Percentiles rank a stretch among this genome's conserved stretches.
phyloP scores from a whole-genome alignment of 495 filamentous ascomycete species.

The Aspergillus cavernicola region DNA sequence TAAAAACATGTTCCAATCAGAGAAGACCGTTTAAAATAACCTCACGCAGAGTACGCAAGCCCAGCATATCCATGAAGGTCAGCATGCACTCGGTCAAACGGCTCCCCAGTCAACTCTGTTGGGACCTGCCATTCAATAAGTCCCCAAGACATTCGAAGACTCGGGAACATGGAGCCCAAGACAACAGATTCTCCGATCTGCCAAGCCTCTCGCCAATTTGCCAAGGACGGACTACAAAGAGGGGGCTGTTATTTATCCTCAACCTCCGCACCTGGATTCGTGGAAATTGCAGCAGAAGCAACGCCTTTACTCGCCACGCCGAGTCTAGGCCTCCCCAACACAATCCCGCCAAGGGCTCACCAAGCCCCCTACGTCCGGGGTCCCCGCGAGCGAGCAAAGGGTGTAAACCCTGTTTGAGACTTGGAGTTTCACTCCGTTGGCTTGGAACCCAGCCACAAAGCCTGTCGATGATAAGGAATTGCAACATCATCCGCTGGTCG shows the following conservation, averaged over 20 bases:
- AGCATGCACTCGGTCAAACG: too few species aligned
- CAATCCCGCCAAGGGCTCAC: background rate
- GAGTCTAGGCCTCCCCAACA: background rate
- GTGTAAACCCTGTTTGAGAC: background rate
- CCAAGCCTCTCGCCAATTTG: background rate
- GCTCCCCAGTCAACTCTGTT: too few species aligned
- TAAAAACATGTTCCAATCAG: too few species aligned
- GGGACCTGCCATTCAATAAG: too few species aligned
- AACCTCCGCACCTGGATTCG: background rate
- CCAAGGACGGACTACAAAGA: background rate
- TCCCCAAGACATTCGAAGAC: too few species aligned
- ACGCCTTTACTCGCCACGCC: background rate
- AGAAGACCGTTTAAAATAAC: too few species aligned
- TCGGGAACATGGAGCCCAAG: background rate
- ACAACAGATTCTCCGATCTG: background rate
- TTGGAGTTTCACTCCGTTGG: background rate
- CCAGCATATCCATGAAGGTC: too few species aligned
- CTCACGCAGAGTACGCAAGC: too few species aligned
- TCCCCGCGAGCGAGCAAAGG: constrained; percentile 9
- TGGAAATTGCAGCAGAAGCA: background rate
- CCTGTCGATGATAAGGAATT: background rate
- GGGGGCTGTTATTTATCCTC: background rate
- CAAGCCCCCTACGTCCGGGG: constrained; percentile 10
- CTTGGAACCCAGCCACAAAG: constrained; percentile 3
- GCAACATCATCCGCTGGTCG: constrained; percentile 1